Conservation (phyloP, 179 eudicot species). For the Pouteria campechiana region DNA sequence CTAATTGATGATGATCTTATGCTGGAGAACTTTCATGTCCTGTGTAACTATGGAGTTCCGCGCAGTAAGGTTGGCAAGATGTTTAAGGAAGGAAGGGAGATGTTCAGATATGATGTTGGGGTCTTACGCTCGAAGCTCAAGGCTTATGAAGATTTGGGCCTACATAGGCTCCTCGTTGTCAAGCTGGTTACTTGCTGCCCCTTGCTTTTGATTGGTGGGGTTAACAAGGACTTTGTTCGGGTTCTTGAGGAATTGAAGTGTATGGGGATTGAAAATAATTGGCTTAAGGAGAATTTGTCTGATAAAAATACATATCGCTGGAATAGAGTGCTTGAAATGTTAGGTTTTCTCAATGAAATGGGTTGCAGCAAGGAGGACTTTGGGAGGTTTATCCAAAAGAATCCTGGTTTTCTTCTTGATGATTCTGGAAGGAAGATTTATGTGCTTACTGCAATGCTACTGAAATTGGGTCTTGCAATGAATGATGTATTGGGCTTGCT, state of each 20-base stretch:
- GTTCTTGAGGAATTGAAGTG: constrained; percentile 25
- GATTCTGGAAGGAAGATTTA: constrained; percentile 29
- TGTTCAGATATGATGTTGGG: constrained; percentile 26
- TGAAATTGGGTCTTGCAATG: constrained; percentile 39
- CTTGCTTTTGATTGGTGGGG: constrained; percentile 24
- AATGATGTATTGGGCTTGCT: constrained; percentile 16
- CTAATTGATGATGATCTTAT: constrained; percentile 25
- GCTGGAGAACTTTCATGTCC: constrained; percentile 37
- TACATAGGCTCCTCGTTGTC: constrained; percentile 27
- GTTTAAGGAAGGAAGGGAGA: constrained; percentile 33
- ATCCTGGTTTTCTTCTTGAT: constrained; percentile 26
- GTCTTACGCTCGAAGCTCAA: constrained; percentile 22
- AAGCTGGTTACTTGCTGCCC: constrained; percentile 36
- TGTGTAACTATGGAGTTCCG: constrained; percentile 42
- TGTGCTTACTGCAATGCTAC: constrained; percentile 19
- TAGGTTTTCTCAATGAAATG: constrained; percentile 27
- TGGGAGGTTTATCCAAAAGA: constrained; percentile 14
- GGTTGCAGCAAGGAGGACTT: constrained; percentile 27
- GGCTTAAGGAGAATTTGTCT: constrained; percentile 30
- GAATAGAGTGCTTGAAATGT: constrained; percentile 29
- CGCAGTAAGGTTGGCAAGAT: constrained; percentile 33
- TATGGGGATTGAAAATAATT: constrained; percentile 28
- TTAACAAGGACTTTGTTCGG: constrained; percentile 12
- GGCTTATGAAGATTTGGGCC: constrained; percentile 35
- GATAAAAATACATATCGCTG: constrained; percentile 21